Evolutionary conservation across 148 eudicot species (phyloP).

Genomic region (Rhododendron henanense): DNA sequence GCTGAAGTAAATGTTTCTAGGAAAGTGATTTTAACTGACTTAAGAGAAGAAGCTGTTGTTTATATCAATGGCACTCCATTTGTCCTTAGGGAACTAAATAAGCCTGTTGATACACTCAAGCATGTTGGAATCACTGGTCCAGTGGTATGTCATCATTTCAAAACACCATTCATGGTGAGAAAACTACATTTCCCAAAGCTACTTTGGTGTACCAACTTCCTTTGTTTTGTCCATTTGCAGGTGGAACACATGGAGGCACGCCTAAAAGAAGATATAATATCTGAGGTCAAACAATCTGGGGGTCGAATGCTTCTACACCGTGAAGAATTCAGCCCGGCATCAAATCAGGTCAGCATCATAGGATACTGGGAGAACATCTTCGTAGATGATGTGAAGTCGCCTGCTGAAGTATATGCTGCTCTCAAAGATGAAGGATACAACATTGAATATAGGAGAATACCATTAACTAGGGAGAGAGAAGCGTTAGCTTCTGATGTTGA

Average conservation of each 20-base stretch:
- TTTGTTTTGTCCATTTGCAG: conserved; percentile 34
- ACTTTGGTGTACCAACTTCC: neutral
- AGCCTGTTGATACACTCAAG: conserved; percentile 88
- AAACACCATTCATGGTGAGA: conserved; percentile 1
- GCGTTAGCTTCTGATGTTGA: conserved; percentile 87
- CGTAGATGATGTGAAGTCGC: conserved; percentile 77
- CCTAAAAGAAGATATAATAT: conserved; percentile 84
- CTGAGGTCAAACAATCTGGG: conserved; percentile 72
- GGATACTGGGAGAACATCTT: conserved; percentile 96
- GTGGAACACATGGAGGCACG: conserved; percentile 95
- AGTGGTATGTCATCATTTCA: conserved; percentile 48
- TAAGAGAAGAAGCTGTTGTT: conserved; percentile 95
- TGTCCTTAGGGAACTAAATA: conserved; percentile 86
- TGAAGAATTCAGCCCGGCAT: conserved; percentile 74
- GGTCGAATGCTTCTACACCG: conserved; percentile 98
- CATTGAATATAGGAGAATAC: conserved; percentile 69
- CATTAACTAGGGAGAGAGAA: conserved; percentile 89
- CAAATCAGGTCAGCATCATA: conserved; percentile 65
- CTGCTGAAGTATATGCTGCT: conserved; percentile 79
- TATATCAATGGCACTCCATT: conserved; percentile 84
- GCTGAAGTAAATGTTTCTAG: conserved; percentile 31
- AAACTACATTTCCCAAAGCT: neutral
- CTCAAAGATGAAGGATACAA: conserved; percentile 62
- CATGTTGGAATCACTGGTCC: conserved; percentile 95
- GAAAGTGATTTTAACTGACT: conserved; percentile 71